phyloP scores from a whole-genome alignment of 2,329 filamentous ascomycete genomes.

The Trichoderma sp. region DNA sequence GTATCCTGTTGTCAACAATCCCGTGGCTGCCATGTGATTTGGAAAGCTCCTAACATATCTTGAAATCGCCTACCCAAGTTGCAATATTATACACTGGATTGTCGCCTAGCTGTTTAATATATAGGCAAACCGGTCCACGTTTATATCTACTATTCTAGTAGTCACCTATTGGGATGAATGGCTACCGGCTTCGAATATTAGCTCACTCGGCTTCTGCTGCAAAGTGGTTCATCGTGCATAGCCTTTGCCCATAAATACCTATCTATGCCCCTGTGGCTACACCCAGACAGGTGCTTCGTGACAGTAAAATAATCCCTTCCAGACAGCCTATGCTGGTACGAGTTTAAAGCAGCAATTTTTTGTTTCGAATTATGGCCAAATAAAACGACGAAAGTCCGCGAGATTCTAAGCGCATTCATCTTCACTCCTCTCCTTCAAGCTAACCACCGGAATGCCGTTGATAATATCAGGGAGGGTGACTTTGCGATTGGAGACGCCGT shows the following conservation, averaged over 20 bases:
- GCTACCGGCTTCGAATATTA: too few relatives aligned
- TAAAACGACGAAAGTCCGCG: not conserved
- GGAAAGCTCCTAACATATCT: not conserved
- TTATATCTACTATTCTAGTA: too few relatives aligned
- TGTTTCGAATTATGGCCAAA: not conserved
- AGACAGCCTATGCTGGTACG: not conserved
- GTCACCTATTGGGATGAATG: too few relatives aligned
- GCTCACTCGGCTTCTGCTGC: too few relatives aligned
- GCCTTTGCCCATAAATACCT: too few relatives aligned
- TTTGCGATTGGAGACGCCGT: not conserved
- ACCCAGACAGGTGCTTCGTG: not conserved
- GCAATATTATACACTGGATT: too few relatives aligned
- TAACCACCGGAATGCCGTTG: not conserved
- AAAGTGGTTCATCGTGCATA: too few relatives aligned
- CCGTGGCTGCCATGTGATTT: not conserved
- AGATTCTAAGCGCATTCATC: not conserved
- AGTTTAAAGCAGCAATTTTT: not conserved
- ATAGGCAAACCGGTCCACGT: too few relatives aligned
- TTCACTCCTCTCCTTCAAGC: not conserved
- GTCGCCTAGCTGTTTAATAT: too few relatives aligned
- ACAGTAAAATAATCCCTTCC: not conserved
- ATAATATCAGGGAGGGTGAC: not conserved
- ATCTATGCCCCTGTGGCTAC: not conserved
- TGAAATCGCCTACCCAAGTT: not conserved
- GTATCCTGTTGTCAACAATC: not conserved